Conservation (phyloP, 768 basidiomycete species). For the Mycena rebaudengoi region DNA sequence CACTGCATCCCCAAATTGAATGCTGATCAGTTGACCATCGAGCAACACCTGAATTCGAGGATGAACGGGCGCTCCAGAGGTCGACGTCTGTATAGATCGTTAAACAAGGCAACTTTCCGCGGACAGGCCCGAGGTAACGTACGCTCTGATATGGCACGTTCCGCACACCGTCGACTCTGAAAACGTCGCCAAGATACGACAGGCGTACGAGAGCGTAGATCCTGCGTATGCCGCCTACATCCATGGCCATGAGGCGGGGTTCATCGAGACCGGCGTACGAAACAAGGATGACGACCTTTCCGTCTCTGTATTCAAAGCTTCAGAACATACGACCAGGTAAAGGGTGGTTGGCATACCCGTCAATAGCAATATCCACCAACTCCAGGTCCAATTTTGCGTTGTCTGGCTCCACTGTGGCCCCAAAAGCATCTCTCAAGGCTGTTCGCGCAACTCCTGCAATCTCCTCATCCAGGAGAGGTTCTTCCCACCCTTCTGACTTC, state of each 20-base stretch:
- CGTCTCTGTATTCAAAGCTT: conserved; percentile 45
- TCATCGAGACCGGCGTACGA: conserved; percentile 72
- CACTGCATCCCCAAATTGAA: conserved; percentile 82
- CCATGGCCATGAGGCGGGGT: conserved; percentile 45
- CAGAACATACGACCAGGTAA: too few relatives aligned
- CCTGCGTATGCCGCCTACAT: conserved; percentile 58
- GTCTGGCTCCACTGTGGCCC: conserved; percentile 43
- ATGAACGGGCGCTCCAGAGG: conserved; percentile 75
- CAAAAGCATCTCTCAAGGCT: conserved; percentile 55
- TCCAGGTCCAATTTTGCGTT: conserved; percentile 72
- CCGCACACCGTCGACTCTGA: conserved; percentile 58
- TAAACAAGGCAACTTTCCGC: not conserved
- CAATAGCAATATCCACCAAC: conserved; percentile 72
- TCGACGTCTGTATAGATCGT: conserved; percentile 58
- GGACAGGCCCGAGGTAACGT: conserved; percentile 32
- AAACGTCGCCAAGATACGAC: conserved; percentile 47
- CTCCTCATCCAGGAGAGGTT: conserved; percentile 64
- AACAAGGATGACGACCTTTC: conserved; percentile 66
- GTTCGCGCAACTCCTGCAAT: conserved; percentile 56
- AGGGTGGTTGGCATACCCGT: too few relatives aligned
- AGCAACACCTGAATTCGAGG: conserved; percentile 70
- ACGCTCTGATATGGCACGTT: conserved; percentile 83
- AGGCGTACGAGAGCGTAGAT: conserved; percentile 71
- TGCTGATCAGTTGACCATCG: conserved; percentile 64
- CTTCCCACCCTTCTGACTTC: conserved; percentile 75